Percentiles rank a stretch among this genome's conserved stretches.
These are phyloP conservation scores for Bipolaris oryzae DNA, from an alignment of 2,329 filamentous ascomycete species.

Conservation along the genomic window DNA sequence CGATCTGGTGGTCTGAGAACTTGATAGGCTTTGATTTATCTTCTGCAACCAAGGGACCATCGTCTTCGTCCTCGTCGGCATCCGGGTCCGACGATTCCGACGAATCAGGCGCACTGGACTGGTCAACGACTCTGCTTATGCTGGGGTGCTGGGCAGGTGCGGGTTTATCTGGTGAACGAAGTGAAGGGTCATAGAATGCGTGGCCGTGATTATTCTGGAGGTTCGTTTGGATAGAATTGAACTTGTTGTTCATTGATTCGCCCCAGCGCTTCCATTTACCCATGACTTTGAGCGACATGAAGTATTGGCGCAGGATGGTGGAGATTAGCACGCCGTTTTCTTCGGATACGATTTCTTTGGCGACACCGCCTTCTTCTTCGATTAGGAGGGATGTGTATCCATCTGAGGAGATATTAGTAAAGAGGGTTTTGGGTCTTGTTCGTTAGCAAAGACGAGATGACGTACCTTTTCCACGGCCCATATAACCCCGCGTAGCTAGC, in stretches of 20 bases:
- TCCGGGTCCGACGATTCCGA: slow-evolving; percentile 34
- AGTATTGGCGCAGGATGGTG: slow-evolving; percentile 87
- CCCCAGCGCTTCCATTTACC: slow-evolving; percentile 79
- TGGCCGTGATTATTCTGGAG: slow-evolving; percentile 62
- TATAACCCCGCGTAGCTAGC: slow-evolving; percentile 83
- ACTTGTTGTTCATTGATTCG: slow-evolving; percentile 66
- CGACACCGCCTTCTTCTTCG: slow-evolving; percentile 74
- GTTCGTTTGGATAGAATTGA: slow-evolving; percentile 67
- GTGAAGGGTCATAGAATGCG: slow-evolving; percentile 52
- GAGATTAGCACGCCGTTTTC: slow-evolving; percentile 88
- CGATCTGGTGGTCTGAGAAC: slow-evolving; percentile 52
- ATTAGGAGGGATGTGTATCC: slow-evolving; percentile 80
- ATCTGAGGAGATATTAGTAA: slow-evolving; percentile 53
- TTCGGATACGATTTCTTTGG: slow-evolving; percentile 79
- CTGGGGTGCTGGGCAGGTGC: slow-evolving; percentile 18
- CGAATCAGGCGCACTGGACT: not conserved
- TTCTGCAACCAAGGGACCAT: slow-evolving; percentile 45
- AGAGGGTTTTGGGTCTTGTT: not conserved
- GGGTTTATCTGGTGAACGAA: slow-evolving; percentile 1
- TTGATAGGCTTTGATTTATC: slow-evolving; percentile 53
- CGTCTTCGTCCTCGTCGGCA: slow-evolving; percentile 49
- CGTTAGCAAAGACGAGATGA: not conserved
- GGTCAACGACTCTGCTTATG: slow-evolving; percentile 15
- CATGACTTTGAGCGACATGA: slow-evolving; percentile 81
- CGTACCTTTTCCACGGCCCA: slow-evolving; percentile 74